phyloP scores from a whole-genome alignment of 2,329 filamentous ascomycete genomes.

The Boeremia lycopersici region DNA sequence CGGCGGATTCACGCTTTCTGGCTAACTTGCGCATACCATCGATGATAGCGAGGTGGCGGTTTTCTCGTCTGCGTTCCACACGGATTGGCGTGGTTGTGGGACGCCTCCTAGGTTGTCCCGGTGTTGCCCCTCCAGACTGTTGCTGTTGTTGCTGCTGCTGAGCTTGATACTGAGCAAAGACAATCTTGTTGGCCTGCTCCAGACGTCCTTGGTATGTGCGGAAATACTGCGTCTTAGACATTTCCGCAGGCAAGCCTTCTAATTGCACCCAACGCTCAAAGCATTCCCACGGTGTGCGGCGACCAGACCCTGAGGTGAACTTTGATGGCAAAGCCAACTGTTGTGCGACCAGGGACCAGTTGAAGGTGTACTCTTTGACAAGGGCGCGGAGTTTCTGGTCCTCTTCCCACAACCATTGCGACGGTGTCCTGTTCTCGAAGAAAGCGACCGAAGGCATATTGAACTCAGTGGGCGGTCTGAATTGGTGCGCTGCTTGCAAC shows the following conservation, averaged over 20 bases:
- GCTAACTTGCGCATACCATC: slow-evolving; percentile 95
- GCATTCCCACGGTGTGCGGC: slow-evolving; percentile 96
- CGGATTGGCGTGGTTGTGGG: slow-evolving; percentile 74
- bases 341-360: slow-evolving; percentile 93
- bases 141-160: slow-evolving; percentile 62
- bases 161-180: slow-evolving; percentile 63
- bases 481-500: slow-evolving; percentile 88
- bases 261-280: slow-evolving; percentile 96
- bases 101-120: slow-evolving; percentile 64
- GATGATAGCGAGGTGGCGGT: slow-evolving; percentile 85
- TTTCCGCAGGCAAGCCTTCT: slow-evolving; percentile 88
- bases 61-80: slow-evolving; percentile 84
- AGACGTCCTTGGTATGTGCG: slow-evolving; percentile 71
- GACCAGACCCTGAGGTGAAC: slow-evolving; percentile 84
- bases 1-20: slow-evolving; percentile 85
- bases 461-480: slow-evolving; percentile 89
- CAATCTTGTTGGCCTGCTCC: slow-evolving; percentile 66
- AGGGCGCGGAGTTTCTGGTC: slow-evolving; percentile 86
- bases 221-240: slow-evolving; percentile 96
- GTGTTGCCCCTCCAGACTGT: slow-evolving; percentile 53
- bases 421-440: slow-evolving; percentile 84
- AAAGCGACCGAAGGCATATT: slow-evolving; percentile 89
- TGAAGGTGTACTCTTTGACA: slow-evolving; percentile 93
- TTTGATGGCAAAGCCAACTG: slow-evolving; percentile 75
- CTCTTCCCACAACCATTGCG: slow-evolving; percentile 89